Conservation (phyloP, 1,139 yeast genomes). For the Pichia inconspicua region DNA sequence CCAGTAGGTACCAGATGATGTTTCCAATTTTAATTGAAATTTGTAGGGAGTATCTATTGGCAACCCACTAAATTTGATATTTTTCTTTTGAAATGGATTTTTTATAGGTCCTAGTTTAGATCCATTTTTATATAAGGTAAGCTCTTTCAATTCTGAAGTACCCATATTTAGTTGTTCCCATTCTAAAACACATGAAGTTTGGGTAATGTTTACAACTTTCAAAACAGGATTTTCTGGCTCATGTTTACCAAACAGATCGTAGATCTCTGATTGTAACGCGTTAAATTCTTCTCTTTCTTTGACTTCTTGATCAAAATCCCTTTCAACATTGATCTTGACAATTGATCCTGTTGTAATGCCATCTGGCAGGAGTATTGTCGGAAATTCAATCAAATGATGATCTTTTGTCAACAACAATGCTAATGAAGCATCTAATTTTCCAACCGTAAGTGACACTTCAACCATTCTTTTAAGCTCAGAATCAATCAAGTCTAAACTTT, state of each 20-base stretch:
- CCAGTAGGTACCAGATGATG: conserved; percentile 79
- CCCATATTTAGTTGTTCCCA: conserved; percentile 89
- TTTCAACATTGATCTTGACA: conserved; percentile 76
- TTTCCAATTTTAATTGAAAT: conserved; percentile 72
- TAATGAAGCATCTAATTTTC: conserved; percentile 89
- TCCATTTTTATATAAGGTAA: conserved; percentile 74
- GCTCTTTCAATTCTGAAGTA: conserved; percentile 68
- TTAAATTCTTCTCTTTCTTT: conserved; percentile 54
- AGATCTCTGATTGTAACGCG: conserved; percentile 64
- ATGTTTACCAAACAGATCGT: conserved; percentile 61
- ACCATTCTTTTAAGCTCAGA: conserved; percentile 39
- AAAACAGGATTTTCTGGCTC: conserved; percentile 72
- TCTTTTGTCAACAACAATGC: conserved; percentile 86
- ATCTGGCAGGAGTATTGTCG: conserved; percentile 83
- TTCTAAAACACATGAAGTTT: conserved; percentile 88
- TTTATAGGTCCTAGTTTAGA: conserved; percentile 80
- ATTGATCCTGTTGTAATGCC: conserved; percentile 94
- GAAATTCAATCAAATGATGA: conserved; percentile 93
- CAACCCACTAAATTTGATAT: conserved; percentile 85
- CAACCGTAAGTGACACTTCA: conserved; percentile 88
- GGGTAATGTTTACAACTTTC: conserved; percentile 72
- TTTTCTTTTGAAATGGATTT: conserved; percentile 68
- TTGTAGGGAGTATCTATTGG: conserved; percentile 78
- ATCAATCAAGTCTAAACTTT: background rate
- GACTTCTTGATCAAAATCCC: conserved; percentile 63